Evolutionary conservation across 2,329 filamentous ascomycete species (phyloP), one percentile per base, ranked within the genome.

Genomic region (Cladophialophora bantiana): DNA sequence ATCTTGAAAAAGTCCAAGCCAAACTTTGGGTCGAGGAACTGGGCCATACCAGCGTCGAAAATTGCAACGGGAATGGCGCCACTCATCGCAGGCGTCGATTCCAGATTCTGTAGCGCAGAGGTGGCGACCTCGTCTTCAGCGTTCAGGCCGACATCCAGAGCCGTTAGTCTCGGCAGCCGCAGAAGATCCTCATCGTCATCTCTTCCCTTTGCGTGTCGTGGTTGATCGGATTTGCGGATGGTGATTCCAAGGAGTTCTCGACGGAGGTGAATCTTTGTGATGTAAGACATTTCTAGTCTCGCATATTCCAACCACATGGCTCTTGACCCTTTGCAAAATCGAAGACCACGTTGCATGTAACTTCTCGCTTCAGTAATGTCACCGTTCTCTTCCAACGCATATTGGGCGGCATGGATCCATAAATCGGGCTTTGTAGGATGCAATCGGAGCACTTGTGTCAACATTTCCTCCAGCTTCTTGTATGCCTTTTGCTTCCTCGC

Each of bases 41-140:
- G 89, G 77, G 90, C 92, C 81, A 89, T 88, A 5, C 93, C 90
- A 26, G 92, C 88, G 74, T 97, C 93, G 75, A 97, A 97, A 56
- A 99, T 92, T 45, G 94, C 93, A 64, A 93, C 86, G 1, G 95
- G 94, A 72, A 99, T 97, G 15, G 93, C 95, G n/a, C 95, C 95
- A 67, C 91, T 92, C 70, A 97, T 84, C 9, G 93, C 93, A 3
- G 94, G 93, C 56, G 93, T 94, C 65, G 84, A 82, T 42, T 86
- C 85, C 15, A 91, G 79, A 68, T 87, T 88, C 74, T 90, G 83
- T 70, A 96, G 81, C 62, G 84, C 83, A 72, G 82, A 78, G 69
- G 82, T 71, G 73, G 88, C 81, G 62, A 84, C 80, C 75, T 84
- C 80, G 70, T 82, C 83, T 36, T 81, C 79, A 18, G 79, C 78